Conservation (phyloP, 2,329 filamentous ascomycete genomes). For the Paraconiothyrium sp. region DNA sequence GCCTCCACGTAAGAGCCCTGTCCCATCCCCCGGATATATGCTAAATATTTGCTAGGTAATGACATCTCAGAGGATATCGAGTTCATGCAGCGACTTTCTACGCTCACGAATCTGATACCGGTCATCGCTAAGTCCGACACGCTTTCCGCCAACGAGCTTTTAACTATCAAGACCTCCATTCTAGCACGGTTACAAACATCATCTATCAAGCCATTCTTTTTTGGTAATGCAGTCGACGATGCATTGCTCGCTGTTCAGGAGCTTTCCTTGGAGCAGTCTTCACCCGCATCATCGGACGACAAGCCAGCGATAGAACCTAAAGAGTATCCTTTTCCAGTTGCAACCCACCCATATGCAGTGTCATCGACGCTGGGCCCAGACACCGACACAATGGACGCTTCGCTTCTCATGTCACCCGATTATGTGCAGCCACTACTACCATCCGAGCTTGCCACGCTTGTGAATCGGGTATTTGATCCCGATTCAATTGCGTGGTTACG, state of each 20-base stretch:
- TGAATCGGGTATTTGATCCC: slow-evolving; percentile 78
- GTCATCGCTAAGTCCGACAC: slow-evolving; percentile 81
- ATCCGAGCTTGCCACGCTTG: slow-evolving; percentile 76
- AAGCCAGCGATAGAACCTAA: slow-evolving; percentile 24
- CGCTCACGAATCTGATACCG: slow-evolving; percentile 85
- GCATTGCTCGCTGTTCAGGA: slow-evolving; percentile 47
- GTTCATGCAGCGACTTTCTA: slow-evolving; percentile 74
- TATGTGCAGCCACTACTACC: slow-evolving; percentile 82
- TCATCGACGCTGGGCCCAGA: slow-evolving; percentile 79
- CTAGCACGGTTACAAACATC: slow-evolving; percentile 64
- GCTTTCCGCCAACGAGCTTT: slow-evolving; percentile 66
- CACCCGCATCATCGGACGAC: slow-evolving; percentile 12
- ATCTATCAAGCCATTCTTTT: slow-evolving; percentile 73
- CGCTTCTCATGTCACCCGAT: slow-evolving; percentile 89
- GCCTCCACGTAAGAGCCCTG: slow-evolving; percentile 66
- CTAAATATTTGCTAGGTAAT: slow-evolving; percentile 41
- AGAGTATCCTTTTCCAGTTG: slow-evolving; percentile 41
- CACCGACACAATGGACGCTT: slow-evolving; percentile 88
- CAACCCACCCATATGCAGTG: slow-evolving; percentile 72
- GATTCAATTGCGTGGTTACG: slow-evolving; percentile 84
- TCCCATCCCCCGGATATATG: slow-evolving; percentile 6
- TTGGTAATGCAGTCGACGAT: slow-evolving; percentile 58
- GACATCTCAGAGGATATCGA: slow-evolving; percentile 69
- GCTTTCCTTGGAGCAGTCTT: slow-evolving; percentile 31
- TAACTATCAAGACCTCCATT: slow-evolving; percentile 68